phyloP scores from a whole-genome alignment of 1,139 yeast species.

The Ogataea hybrid region DNA sequence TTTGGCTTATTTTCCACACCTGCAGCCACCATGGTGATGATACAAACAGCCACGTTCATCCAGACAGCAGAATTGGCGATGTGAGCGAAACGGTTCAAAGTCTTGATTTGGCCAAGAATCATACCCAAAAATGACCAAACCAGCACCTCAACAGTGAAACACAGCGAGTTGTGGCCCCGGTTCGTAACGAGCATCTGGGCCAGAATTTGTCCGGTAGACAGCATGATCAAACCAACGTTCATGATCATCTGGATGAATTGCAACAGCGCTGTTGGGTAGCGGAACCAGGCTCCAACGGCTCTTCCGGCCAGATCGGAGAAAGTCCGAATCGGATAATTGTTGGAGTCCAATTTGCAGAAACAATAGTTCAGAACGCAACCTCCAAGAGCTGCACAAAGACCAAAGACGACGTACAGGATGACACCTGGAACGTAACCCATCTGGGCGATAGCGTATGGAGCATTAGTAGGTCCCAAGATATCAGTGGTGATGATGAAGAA shows the following conservation, averaged over 20 bases:
- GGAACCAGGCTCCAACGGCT: slow-evolving; percentile 33
- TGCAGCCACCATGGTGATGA: slow-evolving; percentile 40
- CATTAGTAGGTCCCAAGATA: slow-evolving; percentile 44
- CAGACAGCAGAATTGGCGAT: slow-evolving; percentile 43
- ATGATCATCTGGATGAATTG: slow-evolving; percentile 42
- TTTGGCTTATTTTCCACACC: slow-evolving; percentile 37
- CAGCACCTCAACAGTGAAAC: slow-evolving; percentile 40
- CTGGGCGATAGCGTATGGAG: slow-evolving; percentile 43
- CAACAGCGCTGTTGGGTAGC: slow-evolving; percentile 35
- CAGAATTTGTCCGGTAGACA: slow-evolving; percentile 41
- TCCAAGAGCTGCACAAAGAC: slow-evolving; percentile 36
- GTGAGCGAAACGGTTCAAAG: slow-evolving; percentile 39
- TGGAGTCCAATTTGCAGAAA: slow-evolving; percentile 38
- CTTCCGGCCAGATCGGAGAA: slow-evolving; percentile 42
- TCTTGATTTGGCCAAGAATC: slow-evolving; percentile 41
- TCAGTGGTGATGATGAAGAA: slow-evolving; percentile 46
- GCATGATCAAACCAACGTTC: slow-evolving; percentile 41
- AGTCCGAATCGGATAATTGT: slow-evolving; percentile 40
- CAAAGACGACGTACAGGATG: slow-evolving; percentile 39
- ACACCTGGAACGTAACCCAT: slow-evolving; percentile 45
- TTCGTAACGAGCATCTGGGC: slow-evolving; percentile 33
- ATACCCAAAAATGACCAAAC: slow-evolving; percentile 43
- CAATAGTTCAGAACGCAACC: slow-evolving; percentile 13
- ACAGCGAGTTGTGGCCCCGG: slow-evolving; percentile 34
- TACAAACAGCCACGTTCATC: slow-evolving; percentile 40